Evolutionary conservation across 2,329 filamentous ascomycete genomes (phyloP).

Genomic region (Fusarium heterosporum): DNA sequence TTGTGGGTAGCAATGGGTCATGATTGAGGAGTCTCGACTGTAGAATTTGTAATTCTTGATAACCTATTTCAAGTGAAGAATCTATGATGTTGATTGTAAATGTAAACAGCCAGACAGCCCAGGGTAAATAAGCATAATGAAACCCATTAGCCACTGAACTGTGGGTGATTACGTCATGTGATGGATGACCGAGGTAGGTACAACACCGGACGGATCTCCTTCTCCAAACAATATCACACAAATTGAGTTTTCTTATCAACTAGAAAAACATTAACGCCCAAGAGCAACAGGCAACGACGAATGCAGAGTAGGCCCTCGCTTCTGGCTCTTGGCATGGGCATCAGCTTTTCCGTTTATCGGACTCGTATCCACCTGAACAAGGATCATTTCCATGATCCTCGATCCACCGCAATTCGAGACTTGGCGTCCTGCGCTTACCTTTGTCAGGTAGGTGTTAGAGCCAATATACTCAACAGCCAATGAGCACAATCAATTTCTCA

Average conservation of each 20-base stretch:
- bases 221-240: not conserved
- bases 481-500: not conserved
- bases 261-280: not conserved
- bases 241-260: not conserved
- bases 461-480: not conserved
- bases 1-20: not conserved
- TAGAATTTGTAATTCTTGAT: not conserved
- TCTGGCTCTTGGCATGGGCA: constrained; percentile 8
- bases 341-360: constrained; percentile 7
- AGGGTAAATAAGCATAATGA: not conserved
- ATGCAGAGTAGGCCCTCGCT: not conserved
- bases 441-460: not conserved
- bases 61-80: not conserved
- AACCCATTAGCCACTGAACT: not conserved
- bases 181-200: not conserved
- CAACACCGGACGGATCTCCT: no score
- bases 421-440: constrained; percentile 21
- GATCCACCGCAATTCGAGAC: constrained; percentile 34
- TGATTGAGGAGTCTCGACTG: not conserved
- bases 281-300: constrained; percentile 1
- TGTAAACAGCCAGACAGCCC: no score
- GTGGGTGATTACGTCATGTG: not conserved
- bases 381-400: constrained; percentile 22
- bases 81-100: not conserved
- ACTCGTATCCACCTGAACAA: constrained; percentile 25